Evolutionary conservation across 192 early-diverging fungal species (phyloP).

Genomic region (Coemansia furcata): DNA sequence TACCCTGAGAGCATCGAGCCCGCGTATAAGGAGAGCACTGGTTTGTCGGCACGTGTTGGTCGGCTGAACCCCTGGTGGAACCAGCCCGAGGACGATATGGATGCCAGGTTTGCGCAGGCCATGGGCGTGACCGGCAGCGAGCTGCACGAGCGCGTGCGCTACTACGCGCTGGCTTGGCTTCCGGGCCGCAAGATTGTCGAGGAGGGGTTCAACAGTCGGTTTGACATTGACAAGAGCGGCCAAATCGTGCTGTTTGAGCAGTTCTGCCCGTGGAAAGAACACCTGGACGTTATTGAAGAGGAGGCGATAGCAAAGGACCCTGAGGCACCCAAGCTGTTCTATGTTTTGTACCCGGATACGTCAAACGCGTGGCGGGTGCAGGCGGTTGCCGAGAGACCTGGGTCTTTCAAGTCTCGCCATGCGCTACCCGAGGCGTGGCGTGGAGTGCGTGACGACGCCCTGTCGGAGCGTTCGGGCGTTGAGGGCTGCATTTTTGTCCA

Average conservation of each 20-base stretch:
- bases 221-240: slow-evolving; percentile 68
- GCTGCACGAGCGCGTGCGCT: slow-evolving; percentile 65
- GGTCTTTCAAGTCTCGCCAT: slow-evolving; percentile 71
- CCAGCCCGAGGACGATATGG: slow-evolving; percentile 71
- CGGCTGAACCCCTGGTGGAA: slow-evolving; percentile 96
- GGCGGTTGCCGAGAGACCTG: slow-evolving; percentile 58
- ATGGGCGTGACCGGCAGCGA: slow-evolving; percentile 77
- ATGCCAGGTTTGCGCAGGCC: slow-evolving; percentile 66
- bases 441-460: slow-evolving; percentile 79
- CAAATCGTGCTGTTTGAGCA: slow-evolving; percentile 79
- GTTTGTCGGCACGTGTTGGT: slow-evolving; percentile 74
- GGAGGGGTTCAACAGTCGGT: slow-evolving; percentile 58
- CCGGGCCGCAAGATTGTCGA: slow-evolving; percentile 86
- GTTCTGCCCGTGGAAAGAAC: slow-evolving; percentile 94
- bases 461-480: slow-evolving; percentile 73
- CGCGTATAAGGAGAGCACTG: slow-evolving; percentile 79
- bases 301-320: slow-evolving; percentile 54
- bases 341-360: slow-evolving; percentile 78
- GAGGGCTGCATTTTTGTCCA: slow-evolving; percentile 87
- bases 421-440: slow-evolving; percentile 75
- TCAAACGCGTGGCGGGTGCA: slow-evolving; percentile 74
- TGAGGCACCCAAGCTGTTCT: slow-evolving; percentile 57
- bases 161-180: slow-evolving; percentile 77
- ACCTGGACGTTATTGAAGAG: slow-evolving; percentile 70
- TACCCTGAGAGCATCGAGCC: slow-evolving; percentile 80